Percentiles rank a stretch among this genome's conserved stretches.
Conservation (phyloP, 2,329 filamentous ascomycete genomes). For the Raffaelea ambrosiae region DNA sequence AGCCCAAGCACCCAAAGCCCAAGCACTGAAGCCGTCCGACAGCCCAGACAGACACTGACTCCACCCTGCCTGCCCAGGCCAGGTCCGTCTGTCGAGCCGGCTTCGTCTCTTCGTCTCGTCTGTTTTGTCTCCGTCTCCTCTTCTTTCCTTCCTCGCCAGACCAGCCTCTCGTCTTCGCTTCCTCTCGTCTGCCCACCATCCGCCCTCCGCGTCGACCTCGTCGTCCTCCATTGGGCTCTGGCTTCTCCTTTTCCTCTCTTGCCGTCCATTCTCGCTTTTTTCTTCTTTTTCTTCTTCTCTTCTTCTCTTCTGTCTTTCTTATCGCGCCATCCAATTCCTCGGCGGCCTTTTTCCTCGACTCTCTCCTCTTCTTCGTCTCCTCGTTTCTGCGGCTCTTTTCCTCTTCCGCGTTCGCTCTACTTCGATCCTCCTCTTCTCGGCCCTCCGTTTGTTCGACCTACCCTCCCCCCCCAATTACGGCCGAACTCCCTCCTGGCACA, state of each 20-base stretch:
- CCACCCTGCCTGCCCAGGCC: no score
- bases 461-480: no score
- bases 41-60: no score
- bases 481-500: no score
- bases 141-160: constrained; percentile 1
- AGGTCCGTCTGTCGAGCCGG: no score
- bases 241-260: constrained; percentile 1
- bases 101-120: no score
- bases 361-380: neutral
- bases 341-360: neutral
- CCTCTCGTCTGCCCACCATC: neutral
- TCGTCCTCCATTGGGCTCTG: neutral
- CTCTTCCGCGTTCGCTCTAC: neutral
- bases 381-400: neutral
- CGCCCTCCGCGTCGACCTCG: neutral
- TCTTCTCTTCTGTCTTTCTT: neutral
- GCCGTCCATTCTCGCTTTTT: neutral
- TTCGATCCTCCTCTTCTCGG: neutral
- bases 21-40: no score
- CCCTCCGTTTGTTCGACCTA: no score
- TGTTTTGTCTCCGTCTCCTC: no score
- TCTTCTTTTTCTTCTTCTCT: neutral
- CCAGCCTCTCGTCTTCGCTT: neutral
- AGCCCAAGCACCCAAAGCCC: no score
- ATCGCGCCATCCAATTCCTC: neutral